Evolutionary conservation across 2,329 filamentous ascomycete species (phyloP), one percentile per base, ranked within the genome.

Genomic region (Trichoderma afroharzianum): DNA sequence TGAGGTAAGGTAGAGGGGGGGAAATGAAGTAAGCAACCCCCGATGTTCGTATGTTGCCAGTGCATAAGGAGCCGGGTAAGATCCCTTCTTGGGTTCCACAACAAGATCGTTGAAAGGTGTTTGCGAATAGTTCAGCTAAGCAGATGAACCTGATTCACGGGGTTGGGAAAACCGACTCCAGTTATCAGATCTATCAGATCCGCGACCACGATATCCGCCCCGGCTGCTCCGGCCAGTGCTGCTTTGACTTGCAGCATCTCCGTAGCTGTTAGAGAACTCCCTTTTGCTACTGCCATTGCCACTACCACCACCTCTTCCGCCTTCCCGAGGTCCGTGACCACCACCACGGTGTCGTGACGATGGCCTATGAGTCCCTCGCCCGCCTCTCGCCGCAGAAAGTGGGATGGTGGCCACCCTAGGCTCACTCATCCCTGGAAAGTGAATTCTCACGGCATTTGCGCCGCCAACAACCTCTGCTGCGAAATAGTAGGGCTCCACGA

Each of bases 361-460:
- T 12, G 76, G 71, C 59, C 76, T 73, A 30, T 73, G 66, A 8
- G 74, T 75, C 32, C 77, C 76, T 70, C 82, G 77, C 5, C 77
- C 76, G 15, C 78, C 79, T 63, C 82, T 79, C 14, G 76, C 76
- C 36, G 76, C 74, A 12, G 79, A 77, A 68, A 79, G 81, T 4
- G 83, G 80, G 15, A 85, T 73, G 4, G 81, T 78, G 47, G 86
- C 77, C 5, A 77, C 78, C 73, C 77, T 85, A 15, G 79, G 74
- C 58, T 82, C 81, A 6, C 71, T 69, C 81, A 84, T 84, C 50
- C 82, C 82, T 2, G 84, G 85, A 9, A 86, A 79, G 14, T 77
- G 74, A 36, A 87, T 79, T 53, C 78, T 81, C 73, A 85, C 78
- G 8, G 79, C 77, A 58, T 77, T 80, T 6, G 79, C 79, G 5